Evolutionary conservation across 257 asterid genomes (phyloP).

Genomic region (Fraxinus anomala): DNA sequence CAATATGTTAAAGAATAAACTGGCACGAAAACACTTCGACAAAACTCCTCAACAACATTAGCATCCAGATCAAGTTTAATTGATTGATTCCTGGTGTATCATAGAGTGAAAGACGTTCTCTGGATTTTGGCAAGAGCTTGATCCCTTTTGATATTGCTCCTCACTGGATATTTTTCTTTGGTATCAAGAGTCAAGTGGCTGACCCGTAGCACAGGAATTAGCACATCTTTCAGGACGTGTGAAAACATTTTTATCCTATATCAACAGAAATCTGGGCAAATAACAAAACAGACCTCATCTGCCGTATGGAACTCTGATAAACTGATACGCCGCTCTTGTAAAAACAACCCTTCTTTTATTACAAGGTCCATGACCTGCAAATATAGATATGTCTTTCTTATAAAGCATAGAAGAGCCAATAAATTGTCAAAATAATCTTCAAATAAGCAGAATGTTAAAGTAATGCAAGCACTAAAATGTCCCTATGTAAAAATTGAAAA

Average conservation of each 20-base stretch:
- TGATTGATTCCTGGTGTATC: background rate
- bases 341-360: constrained; percentile 52
- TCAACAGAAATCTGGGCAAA: background rate
- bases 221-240: background rate
- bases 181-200: too few species aligned
- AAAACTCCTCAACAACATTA: background rate
- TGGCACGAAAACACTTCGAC: background rate
- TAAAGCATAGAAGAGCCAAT: constrained; percentile 11
- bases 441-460: constrained; percentile 7
- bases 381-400: constrained; percentile 14
- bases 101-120: too few species aligned
- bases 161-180: too few species aligned
- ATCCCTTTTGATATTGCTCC: too few species aligned
- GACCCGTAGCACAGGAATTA: background rate
- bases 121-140: too few species aligned
- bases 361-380: constrained; percentile 77
- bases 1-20: background rate
- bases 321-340: constrained; percentile 71
- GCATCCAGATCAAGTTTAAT: background rate
- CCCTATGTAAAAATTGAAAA: background rate
- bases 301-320: constrained; percentile 90
- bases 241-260: background rate
- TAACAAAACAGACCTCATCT: constrained; percentile 67
- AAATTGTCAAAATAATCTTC: background rate
- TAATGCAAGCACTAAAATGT: background rate